Evolutionary conservation across 306 rosid genomes (phyloP), one percentile per base, ranked within the genome.

Genomic region (Comarum palustre): DNA sequence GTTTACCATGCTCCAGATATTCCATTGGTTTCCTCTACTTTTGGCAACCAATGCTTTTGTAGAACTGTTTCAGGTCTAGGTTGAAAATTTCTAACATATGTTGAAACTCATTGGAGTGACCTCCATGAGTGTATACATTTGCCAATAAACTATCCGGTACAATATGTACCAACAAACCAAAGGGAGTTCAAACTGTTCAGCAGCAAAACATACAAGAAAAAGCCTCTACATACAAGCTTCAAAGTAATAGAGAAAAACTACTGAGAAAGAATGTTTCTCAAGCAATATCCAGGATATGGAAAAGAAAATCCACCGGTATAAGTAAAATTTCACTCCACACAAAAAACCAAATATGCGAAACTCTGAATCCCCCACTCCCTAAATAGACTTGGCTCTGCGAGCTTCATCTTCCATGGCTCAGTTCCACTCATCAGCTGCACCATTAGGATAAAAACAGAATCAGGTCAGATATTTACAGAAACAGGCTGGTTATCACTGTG

Each of bases 401-500:
- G 66, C 38, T 60, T 31, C 66, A 60, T 60, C 11, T 14, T 31
- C 34, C 61, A 24, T 55, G 17, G 17, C 24, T 24, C 61, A 1
- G 17, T 59, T 29, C 41, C 41, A 15, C 38, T 60, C 24, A 13
- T 58, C 65, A 36, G 19, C 65, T 62, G 46, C 67, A 36, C 13
- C 4, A 34, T 62, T 62, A 36, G 12, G 32, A 61, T 62, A 62
- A 34, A 62, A 62, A 45, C 67, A 9, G 2, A 27, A 19, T 31
- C 41, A 17, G 45, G 15, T 62, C 43, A 62, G 27, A 3, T 2
- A 8, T 62, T 19, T 62, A 24, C 45, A 62, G 67, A 62, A 34
- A 62, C 66, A 34, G 67, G 67, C 67, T 62, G 67, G 20, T 62
- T 9, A 62, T 17, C 67, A 62, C 67, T 8, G 34, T 25, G 34